Conservation (phyloP, 257 asterid genomes). For the Pogostemon cablin region DNA sequence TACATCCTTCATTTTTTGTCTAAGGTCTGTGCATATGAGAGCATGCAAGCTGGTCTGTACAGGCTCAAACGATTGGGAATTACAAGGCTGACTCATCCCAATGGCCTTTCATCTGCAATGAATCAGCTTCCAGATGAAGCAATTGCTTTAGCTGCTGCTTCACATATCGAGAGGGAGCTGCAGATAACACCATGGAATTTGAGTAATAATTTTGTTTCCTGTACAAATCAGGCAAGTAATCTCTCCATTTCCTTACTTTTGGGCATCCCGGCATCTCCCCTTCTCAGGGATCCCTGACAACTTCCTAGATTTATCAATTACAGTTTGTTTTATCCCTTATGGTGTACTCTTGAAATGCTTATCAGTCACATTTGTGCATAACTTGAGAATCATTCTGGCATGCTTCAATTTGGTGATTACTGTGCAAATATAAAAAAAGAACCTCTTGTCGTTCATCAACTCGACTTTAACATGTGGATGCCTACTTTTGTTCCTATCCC, state of each 20-base stretch:
- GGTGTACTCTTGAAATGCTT: slow-evolving; percentile 6
- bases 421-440: not conserved
- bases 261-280: not conserved
- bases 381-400: slow-evolving; percentile 11
- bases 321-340: not conserved
- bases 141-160: slow-evolving; percentile 95
- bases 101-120: slow-evolving; percentile 96
- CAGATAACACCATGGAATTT: slow-evolving; percentile 99
- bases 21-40: slow-evolving; percentile 96
- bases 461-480: too few species aligned
- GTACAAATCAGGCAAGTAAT: slow-evolving; percentile 80
- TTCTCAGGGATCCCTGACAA: not conserved
- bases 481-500: not conserved
- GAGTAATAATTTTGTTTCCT: slow-evolving; percentile 92
- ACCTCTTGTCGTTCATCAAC: too few species aligned
- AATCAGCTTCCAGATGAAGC: slow-evolving; percentile 99
- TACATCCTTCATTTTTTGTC: slow-evolving; percentile 26
- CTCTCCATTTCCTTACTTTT: slow-evolving; percentile 20
- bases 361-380: not conserved
- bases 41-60: slow-evolving; percentile 97
- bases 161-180: slow-evolving; percentile 98
- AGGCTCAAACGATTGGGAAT: slow-evolving; percentile 94
- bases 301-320: not conserved
- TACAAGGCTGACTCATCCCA: slow-evolving; percentile 71
- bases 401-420: not conserved